Percentiles rank a stretch among this genome's conserved stretches.
Evolutionary conservation across 2,329 filamentous ascomycete genomes (phyloP).

Genomic region (Daldinia sp.): DNA sequence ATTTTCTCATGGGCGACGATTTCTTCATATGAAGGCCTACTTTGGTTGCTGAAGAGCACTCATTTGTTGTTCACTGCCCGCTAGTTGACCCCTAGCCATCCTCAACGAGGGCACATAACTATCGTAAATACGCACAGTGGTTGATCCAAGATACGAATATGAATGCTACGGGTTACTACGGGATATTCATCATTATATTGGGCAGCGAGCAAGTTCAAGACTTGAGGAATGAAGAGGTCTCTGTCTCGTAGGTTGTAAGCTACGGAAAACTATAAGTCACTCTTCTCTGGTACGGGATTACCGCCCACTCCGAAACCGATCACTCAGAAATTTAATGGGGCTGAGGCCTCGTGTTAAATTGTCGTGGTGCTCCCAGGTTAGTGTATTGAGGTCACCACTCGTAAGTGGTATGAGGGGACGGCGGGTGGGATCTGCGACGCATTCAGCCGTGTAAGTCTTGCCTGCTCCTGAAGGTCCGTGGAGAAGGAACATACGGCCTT

Average conservation of each 20-base stretch:
- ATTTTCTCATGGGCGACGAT: not conserved
- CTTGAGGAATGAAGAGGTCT: not conserved
- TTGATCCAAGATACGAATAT: too few relatives aligned
- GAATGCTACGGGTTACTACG: too few relatives aligned
- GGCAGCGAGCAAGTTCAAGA: not conserved
- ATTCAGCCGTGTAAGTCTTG: constrained; percentile 66
- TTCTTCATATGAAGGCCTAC: not conserved
- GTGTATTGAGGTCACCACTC: constrained; percentile 55
- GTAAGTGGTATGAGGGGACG: constrained; percentile 62
- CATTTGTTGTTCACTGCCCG: too few relatives aligned
- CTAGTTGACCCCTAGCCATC: too few relatives aligned
- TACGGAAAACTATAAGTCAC: not conserved
- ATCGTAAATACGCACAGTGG: too few relatives aligned
- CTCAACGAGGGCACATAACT: too few relatives aligned
- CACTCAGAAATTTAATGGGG: not conserved
- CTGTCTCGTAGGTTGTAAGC: not conserved
- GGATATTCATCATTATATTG: too few relatives aligned
- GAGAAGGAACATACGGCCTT: constrained; percentile 60
- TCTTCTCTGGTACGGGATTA: not conserved
- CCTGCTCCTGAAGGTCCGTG: constrained; percentile 64
- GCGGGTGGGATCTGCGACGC: constrained; percentile 59
- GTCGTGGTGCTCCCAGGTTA: not conserved
- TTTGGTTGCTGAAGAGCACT: not conserved
- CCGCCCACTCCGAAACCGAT: not conserved
- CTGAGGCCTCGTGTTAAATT: not conserved